These are phyloP conservation scores for Trichoderma endophyticum DNA, from an alignment of 2,329 filamentous ascomycete genomes.

Conservation along the genomic window DNA sequence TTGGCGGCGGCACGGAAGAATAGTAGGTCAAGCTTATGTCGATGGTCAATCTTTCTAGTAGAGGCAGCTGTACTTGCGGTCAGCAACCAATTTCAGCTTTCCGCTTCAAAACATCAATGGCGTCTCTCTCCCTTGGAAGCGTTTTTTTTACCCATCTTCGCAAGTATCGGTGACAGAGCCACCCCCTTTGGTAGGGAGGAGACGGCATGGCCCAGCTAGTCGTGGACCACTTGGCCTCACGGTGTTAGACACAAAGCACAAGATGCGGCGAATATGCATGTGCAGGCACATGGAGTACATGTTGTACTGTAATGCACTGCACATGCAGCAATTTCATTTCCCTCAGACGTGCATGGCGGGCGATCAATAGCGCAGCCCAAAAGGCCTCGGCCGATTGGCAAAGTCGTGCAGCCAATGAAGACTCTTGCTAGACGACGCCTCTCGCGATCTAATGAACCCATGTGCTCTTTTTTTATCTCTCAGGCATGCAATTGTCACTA, in stretches of 20 bases:
- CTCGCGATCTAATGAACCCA: background rate
- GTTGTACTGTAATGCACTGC: background rate
- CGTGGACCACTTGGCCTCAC: background rate
- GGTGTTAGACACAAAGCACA: background rate
- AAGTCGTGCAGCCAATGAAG: slow-evolving; percentile 4
- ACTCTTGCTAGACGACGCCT: slow-evolving; percentile 5
- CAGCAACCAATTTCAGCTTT: background rate
- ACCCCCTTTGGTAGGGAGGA: background rate
- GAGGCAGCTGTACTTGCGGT: background rate
- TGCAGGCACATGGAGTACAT: background rate
- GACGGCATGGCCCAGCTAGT: background rate
- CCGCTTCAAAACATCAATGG: background rate
- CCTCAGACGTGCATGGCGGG: slow-evolving; percentile 9
- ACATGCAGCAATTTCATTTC: slow-evolving; percentile 17
- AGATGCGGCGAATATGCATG: background rate
- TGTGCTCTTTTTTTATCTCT: background rate
- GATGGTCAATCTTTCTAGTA: background rate
- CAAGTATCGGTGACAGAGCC: background rate
- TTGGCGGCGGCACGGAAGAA: background rate
- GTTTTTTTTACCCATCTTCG: background rate
- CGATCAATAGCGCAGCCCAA: slow-evolving; percentile 10
- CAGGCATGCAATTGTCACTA: slow-evolving; percentile 13
- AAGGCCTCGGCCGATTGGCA: slow-evolving; percentile 14
- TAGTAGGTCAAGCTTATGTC: background rate
- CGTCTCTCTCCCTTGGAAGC: background rate